Evolutionary conservation across 148 eudicot genomes (phyloP).

Genomic region (Gaultheria prostrata): DNA sequence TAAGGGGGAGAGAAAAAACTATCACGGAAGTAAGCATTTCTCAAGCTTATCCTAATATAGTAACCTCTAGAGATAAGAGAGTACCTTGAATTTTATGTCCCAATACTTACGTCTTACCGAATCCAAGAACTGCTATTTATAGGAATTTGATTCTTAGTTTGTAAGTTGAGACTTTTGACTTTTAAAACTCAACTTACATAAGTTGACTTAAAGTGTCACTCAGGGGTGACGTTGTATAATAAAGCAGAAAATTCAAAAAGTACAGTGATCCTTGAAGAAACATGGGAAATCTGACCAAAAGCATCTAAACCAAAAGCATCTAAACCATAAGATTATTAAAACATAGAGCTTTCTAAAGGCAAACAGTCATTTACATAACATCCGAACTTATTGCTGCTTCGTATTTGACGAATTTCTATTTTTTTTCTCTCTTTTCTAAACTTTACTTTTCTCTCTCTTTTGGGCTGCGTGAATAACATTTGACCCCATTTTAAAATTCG

Average conservation of each 20-base stretch:
- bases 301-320: background rate
- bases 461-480: background rate
- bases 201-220: background rate
- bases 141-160: background rate
- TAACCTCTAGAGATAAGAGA: background rate
- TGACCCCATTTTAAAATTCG: background rate
- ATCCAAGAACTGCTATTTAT: background rate
- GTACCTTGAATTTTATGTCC: background rate
- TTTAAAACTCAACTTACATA: background rate
- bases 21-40: background rate
- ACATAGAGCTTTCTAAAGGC: background rate
- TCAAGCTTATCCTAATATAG: background rate
- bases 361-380: background rate
- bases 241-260: background rate
- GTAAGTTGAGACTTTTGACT: background rate
- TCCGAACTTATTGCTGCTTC: background rate
- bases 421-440: background rate
- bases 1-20: background rate
- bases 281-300: background rate
- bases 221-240: background rate
- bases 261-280: background rate
- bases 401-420: background rate
- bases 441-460: background rate
- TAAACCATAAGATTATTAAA: background rate
- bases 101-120: background rate